Evolutionary conservation across 331 rosid genomes (phyloP).

Genomic region (Cucumis variabilis): DNA sequence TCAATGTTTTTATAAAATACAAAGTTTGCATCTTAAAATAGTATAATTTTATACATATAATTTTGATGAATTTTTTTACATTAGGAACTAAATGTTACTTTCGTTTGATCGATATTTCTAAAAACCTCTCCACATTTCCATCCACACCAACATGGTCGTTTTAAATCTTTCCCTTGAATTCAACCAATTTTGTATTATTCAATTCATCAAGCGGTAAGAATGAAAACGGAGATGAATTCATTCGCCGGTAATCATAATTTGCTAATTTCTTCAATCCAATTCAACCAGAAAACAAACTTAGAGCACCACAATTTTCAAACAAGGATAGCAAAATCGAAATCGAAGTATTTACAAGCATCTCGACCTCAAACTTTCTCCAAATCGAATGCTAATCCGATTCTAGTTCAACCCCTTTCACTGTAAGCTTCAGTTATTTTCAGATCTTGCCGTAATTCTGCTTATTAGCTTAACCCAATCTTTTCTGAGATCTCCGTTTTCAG

Average conservation of each 20-base stretch:
- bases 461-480: background rate
- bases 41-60: too few species aligned
- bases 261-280: background rate
- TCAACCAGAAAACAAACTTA: background rate
- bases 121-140: too few species aligned
- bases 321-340: conserved; percentile 10
- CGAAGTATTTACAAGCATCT: background rate
- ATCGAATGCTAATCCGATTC: background rate
- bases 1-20: too few species aligned
- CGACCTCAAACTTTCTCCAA: conserved; percentile 8
- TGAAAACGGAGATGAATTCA: background rate
- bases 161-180: too few species aligned
- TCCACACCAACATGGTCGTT: too few species aligned
- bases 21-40: too few species aligned
- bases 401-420: background rate
- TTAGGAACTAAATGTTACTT: too few species aligned
- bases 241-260: background rate
- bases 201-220: background rate
- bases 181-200: background rate
- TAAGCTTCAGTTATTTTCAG: conserved; percentile 5
- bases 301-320: background rate
- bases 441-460: background rate
- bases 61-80: too few species aligned
- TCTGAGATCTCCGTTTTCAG: background rate
- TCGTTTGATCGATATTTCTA: too few species aligned